Evolutionary conservation across 1,284 basidiomycete genomes (phyloP).

Genomic region (Apiotrichum sp.): DNA sequence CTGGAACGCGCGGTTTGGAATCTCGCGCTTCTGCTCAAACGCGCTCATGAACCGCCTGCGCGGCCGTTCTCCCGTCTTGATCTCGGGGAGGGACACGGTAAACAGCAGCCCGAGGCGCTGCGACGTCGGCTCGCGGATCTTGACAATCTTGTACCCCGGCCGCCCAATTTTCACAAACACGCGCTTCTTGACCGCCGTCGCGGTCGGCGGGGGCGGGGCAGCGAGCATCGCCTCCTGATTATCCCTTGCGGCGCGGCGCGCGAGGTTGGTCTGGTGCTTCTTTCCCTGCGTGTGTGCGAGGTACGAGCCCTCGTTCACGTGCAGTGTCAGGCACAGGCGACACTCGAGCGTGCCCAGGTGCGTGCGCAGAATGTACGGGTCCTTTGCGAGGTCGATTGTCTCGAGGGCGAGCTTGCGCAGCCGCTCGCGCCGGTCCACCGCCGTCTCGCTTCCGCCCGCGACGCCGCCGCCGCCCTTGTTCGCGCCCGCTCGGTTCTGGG

Average conservation of each 20-base stretch:
- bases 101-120: conserved; percentile 81
- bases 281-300: conserved; percentile 99
- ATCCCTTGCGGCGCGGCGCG: conserved; percentile 88
- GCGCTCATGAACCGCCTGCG: conserved; percentile 93
- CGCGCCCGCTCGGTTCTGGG: conserved; percentile 84
- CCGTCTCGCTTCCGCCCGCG: conserved; percentile 61
- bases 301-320: conserved; percentile 99
- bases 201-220: conserved; percentile 59
- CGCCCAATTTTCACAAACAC: conserved; percentile 96
- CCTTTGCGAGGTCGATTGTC: conserved; percentile 95
- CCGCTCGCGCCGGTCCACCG: conserved; percentile 91
- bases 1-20: conserved; percentile 91
- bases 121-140: conserved; percentile 50
- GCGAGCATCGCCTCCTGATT: conserved; percentile 88
- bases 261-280: conserved; percentile 98
- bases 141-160: conserved; percentile 59
- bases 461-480: conserved; percentile 95
- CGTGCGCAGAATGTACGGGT: conserved; percentile 96
- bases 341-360: conserved; percentile 96
- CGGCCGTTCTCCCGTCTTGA: conserved; percentile 78
- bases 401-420: conserved; percentile 90
- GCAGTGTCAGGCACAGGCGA: conserved; percentile 91
- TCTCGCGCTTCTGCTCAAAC: conserved; percentile 95
- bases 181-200: conserved; percentile 67
- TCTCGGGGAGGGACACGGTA: conserved; percentile 86